Conservation (phyloP, 257 asterid species). For the Gentiana dahurica region DNA sequence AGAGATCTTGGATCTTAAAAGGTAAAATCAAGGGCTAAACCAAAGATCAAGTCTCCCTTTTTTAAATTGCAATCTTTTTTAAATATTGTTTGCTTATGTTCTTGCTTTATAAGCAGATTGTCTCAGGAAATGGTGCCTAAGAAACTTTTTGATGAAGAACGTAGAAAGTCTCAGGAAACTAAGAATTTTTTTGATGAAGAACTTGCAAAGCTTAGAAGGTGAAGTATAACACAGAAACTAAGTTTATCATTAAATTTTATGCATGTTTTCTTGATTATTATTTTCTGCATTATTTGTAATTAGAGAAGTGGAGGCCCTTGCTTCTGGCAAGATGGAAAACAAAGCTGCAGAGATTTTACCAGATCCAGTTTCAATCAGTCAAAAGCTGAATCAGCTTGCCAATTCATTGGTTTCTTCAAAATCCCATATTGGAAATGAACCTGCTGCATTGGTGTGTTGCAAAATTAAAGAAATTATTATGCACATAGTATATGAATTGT, state of each 20-base stretch:
- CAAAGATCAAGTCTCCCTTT: not conserved
- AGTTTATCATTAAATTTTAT: not conserved
- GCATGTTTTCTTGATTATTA: slow-evolving; percentile 2
- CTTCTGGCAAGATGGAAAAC: slow-evolving; percentile 27
- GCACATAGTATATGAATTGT: not conserved
- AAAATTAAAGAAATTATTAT: not conserved
- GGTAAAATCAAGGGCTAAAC: slow-evolving; percentile 24
- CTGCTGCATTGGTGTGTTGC: slow-evolving; percentile 29
- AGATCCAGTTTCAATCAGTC: slow-evolving; percentile 23
- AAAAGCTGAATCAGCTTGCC: slow-evolving; percentile 27
- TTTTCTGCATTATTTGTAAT: slow-evolving; percentile 10
- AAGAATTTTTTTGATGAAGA: slow-evolving; percentile 54
- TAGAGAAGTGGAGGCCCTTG: slow-evolving; percentile 52
- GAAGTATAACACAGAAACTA: not conserved
- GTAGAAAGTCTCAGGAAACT: slow-evolving; percentile 42
- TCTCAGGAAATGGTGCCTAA: slow-evolving; percentile 37
- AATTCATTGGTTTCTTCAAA: slow-evolving; percentile 35
- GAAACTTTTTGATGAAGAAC: slow-evolving; percentile 51
- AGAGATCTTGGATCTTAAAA: slow-evolving; percentile 42
- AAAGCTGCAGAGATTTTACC: slow-evolving; percentile 26
- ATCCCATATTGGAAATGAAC: slow-evolving; percentile 20
- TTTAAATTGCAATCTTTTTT: not conserved
- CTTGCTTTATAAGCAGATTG: slow-evolving; percentile 26
- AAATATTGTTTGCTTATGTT: not conserved
- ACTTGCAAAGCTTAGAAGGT: slow-evolving; percentile 56